Evolutionary conservation across 768 basidiomycete species (phyloP).

Genomic region (Hydnomerulius pinastri): DNA sequence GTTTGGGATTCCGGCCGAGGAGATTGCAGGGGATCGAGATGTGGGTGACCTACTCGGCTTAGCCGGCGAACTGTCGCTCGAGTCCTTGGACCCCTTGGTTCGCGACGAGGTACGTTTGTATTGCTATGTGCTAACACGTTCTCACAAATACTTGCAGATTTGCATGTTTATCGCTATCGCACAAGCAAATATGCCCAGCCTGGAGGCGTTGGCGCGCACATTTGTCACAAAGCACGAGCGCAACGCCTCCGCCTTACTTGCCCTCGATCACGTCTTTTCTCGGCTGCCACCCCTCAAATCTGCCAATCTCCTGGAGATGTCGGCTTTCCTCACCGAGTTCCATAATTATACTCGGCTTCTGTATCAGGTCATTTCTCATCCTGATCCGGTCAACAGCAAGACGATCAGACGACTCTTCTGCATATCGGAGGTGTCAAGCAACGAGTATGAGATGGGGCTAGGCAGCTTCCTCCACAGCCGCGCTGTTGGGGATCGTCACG

Average conservation of each 20-base stretch:
- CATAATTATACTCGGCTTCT: slow-evolving; percentile 36
- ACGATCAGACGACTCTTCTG: slow-evolving; percentile 38
- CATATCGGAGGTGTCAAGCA: slow-evolving; percentile 28
- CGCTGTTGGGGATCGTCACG: neutral
- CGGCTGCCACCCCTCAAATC: slow-evolving; percentile 26
- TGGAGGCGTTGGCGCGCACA: slow-evolving; percentile 33
- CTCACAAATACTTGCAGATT: slow-evolving; percentile 7
- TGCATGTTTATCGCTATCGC: slow-evolving; percentile 38
- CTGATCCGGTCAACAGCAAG: slow-evolving; percentile 26
- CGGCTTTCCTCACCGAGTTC: slow-evolving; percentile 36
- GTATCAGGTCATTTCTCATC: slow-evolving; percentile 25
- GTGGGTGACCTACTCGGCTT: slow-evolving; percentile 28
- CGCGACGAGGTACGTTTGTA: slow-evolving; percentile 13
- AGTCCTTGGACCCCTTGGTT: slow-evolving; percentile 5
- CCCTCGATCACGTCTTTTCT: slow-evolving; percentile 44
- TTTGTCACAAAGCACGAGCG: slow-evolving; percentile 33
- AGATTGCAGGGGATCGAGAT: neutral
- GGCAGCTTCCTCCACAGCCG: slow-evolving; percentile 24
- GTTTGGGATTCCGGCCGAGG: slow-evolving; percentile 33
- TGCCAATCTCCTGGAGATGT: slow-evolving; percentile 27
- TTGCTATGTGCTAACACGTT: neutral
- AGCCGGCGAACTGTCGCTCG: slow-evolving; percentile 13
- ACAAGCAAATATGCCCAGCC: slow-evolving; percentile 18
- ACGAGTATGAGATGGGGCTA: slow-evolving; percentile 27
- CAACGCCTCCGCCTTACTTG: slow-evolving; percentile 39